A percentile compares a stretch with the other conserved stretches of the same genome.
phyloP scores from a whole-genome alignment of 148 eudicot species.

The Cornus suecica region DNA sequence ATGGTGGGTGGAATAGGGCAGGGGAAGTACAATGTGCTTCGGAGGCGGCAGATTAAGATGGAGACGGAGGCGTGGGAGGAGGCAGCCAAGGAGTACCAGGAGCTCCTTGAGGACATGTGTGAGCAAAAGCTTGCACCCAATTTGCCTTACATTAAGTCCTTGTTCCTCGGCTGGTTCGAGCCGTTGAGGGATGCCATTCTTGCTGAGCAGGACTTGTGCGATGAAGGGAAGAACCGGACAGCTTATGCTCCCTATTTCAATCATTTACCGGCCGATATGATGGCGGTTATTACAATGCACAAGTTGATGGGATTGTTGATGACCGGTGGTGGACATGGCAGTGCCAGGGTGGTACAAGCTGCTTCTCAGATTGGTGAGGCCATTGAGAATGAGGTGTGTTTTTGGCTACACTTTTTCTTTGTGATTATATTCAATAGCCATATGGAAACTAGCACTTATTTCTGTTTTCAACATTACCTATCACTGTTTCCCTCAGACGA shows the following conservation, averaged over 20 bases:
- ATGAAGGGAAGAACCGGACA: slow-evolving; percentile 39
- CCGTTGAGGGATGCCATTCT: slow-evolving; percentile 69
- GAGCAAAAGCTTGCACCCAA: slow-evolving; percentile 92
- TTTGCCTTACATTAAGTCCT: slow-evolving; percentile 86
- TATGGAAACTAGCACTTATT: too few relatives aligned
- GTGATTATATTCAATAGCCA: background rate
- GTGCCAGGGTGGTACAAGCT: slow-evolving; percentile 71
- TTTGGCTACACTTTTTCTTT: background rate
- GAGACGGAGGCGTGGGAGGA: slow-evolving; percentile 95
- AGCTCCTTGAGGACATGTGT: slow-evolving; percentile 80
- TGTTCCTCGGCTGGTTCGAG: slow-evolving; percentile 98
- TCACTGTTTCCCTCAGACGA: background rate
- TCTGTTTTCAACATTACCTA: background rate
- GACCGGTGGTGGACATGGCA: slow-evolving; percentile 66
- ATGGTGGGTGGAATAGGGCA: slow-evolving; percentile 50
- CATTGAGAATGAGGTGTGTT: slow-evolving; percentile 76
- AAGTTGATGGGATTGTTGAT: slow-evolving; percentile 83
- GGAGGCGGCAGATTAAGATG: slow-evolving; percentile 59
- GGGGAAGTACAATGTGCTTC: slow-evolving; percentile 50
- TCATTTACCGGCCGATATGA: slow-evolving; percentile 87
- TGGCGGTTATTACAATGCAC: slow-evolving; percentile 96
- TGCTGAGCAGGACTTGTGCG: slow-evolving; percentile 61
- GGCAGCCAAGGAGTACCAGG: slow-evolving; percentile 86
- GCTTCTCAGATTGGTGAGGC: slow-evolving; percentile 84
- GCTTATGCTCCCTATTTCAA: slow-evolving; percentile 50